phyloP scores from a whole-genome alignment of 2,329 filamentous ascomycete species.

The Cercospora janseana region DNA sequence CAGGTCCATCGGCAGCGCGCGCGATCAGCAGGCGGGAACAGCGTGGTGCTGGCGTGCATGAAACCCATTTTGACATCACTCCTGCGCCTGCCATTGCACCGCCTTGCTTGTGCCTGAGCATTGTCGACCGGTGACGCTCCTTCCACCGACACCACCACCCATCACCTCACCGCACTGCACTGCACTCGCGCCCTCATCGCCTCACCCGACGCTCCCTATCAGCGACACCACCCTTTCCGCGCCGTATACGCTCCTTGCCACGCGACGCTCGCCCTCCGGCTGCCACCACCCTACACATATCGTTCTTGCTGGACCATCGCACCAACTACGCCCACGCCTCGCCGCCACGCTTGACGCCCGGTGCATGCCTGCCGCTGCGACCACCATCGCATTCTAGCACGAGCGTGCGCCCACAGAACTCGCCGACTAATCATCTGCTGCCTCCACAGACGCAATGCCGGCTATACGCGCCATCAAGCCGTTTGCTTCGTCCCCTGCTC shows the following conservation, averaged over 20 bases:
- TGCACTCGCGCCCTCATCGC: too few relatives aligned
- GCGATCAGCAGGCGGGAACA: slow-evolving; percentile 5
- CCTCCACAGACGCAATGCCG: slow-evolving; percentile 55
- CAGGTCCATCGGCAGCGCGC: not conserved
- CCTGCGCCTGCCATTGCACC: not conserved
- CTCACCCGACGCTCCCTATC: too few relatives aligned
- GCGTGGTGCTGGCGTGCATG: not conserved
- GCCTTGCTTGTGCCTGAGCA: not conserved
- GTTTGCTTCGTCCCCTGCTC: slow-evolving; percentile 54
- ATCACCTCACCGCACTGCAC: too few relatives aligned
- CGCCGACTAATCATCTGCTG: slow-evolving; percentile 34
- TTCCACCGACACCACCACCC: not conserved
- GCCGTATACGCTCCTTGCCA: slow-evolving; percentile 11
- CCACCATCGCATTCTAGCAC: slow-evolving; percentile 13
- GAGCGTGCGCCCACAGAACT: slow-evolving; percentile 11
- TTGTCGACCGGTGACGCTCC: not conserved
- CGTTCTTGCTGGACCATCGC: too few relatives aligned
- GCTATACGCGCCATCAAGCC: slow-evolving; percentile 58
- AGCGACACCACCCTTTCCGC: too few relatives aligned
- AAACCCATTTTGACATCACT: slow-evolving; percentile 15
- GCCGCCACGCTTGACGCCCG: not conserved
- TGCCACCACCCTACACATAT: not conserved
- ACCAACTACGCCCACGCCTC: not conserved
- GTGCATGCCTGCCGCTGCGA: slow-evolving; percentile 14
- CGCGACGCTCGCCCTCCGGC: slow-evolving; percentile 12